Percentiles rank a stretch among this genome's conserved stretches.
Conservation (phyloP, 345 rosid species). For the Anacardium occidentale region DNA sequence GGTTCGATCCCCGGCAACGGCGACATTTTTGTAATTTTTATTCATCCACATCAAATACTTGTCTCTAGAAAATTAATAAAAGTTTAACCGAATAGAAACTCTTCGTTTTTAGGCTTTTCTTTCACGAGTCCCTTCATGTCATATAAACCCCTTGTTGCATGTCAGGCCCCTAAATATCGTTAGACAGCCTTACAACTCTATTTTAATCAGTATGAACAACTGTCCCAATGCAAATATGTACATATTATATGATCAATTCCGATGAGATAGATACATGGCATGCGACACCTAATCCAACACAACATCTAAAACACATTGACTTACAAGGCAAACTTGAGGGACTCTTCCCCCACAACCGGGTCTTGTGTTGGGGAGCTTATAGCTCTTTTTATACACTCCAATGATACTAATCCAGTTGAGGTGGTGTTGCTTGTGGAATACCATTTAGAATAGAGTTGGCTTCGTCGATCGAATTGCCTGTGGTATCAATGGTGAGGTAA, state of each 20-base stretch:
- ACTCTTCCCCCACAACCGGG: background rate
- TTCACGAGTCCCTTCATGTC: no score
- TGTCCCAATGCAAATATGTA: slow-evolving; percentile 2
- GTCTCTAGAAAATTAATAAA: no score
- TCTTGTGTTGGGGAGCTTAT: slow-evolving; percentile 21
- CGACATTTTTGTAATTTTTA: slow-evolving; percentile 16
- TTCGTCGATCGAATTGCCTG: slow-evolving; percentile 24
- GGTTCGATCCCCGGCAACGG: slow-evolving; percentile 99
- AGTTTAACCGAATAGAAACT: no score
- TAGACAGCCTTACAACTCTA: slow-evolving; percentile 2
- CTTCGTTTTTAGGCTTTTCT: no score
- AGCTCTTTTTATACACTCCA: slow-evolving; percentile 32
- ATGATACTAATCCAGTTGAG: slow-evolving; percentile 29
- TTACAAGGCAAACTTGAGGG: slow-evolving; percentile 2
- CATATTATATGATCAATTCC: background rate
- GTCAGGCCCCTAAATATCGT: slow-evolving; percentile 8
- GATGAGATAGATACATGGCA: background rate
- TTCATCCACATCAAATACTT: no score
- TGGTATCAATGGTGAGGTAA: slow-evolving; percentile 51
- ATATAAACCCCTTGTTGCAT: no score
- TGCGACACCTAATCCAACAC: background rate
- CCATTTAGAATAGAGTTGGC: slow-evolving; percentile 17
- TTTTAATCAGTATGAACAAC: slow-evolving; percentile 1
- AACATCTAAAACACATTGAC: background rate
- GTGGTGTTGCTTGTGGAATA: slow-evolving; percentile 26